Evolutionary conservation across 2,329 filamentous ascomycete species (phyloP), one percentile per base, ranked within the genome.

Genomic region (Aureobasidium sp.): DNA sequence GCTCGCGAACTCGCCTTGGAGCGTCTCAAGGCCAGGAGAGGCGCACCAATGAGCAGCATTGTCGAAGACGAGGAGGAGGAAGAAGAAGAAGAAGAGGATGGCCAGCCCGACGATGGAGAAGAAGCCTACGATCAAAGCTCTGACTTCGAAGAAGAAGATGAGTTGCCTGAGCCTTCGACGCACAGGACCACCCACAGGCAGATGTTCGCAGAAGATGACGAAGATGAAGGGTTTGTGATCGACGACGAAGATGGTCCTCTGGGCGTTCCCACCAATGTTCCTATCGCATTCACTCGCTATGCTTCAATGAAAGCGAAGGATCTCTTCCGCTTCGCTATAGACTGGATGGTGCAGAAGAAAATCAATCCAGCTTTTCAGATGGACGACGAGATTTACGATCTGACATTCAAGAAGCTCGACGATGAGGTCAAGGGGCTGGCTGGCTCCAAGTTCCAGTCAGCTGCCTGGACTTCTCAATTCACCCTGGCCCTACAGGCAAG

Each of bases 321-420:
- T 34, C 80, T 90, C 45, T 91, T 91, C 70, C 79, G 79, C 42
- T 81, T 84, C 60, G 84, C 81, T 0, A 74, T 91, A 2, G 85
- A 89, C 64, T 91, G 86, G 86, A 84, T 90, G 69, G 83, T 91
- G 2, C 85, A 89, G 62, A 86, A 86, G 63, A 84, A 85, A 60
- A 75, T 93, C 47, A 85, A 90, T 59, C 86, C 86, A 0, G 80
- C 74, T 0, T 90, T 90, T 61, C 70, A 78, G 10, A 75, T 77
- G 16, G 70, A 78, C 4, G 80, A 87, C 56, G 73, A 79, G 6
- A 71, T 89, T 11, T 93, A 89, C 66, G 62, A 70, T 11, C 73
- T 86, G 22, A 82, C 86, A 0, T 90, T 89, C 72, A 71, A 71
- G 44, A 88, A 88, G 62, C 73, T 91, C 0, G 79, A 88, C 58